Conservation (phyloP, 345 rosid genomes). For the Syzygium oleosum region DNA sequence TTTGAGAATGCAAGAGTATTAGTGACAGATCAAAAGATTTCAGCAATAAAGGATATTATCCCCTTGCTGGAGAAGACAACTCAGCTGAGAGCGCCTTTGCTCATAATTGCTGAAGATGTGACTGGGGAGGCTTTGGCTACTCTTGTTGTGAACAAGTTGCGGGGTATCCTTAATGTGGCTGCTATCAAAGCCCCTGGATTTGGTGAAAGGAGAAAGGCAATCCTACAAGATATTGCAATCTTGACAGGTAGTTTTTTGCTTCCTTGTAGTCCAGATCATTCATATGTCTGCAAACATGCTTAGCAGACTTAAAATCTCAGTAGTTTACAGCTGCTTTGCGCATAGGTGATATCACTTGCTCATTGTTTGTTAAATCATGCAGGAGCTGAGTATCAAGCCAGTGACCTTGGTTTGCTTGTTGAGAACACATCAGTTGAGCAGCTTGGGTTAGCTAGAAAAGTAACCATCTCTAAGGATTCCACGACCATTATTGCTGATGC, state of each 20-base stretch:
- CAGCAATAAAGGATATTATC: constrained; percentile 89
- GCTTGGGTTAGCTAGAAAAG: constrained; percentile 82
- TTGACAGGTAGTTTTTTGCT: constrained; percentile 47
- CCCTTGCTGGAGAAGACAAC: constrained; percentile 91
- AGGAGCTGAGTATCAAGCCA: constrained; percentile 95
- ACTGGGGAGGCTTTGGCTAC: constrained; percentile 96
- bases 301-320: neutral
- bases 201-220: constrained; percentile 95
- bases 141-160: constrained; percentile 88
- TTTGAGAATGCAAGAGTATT: constrained; percentile 94
- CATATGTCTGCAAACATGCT: neutral
- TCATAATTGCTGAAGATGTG: constrained; percentile 93
- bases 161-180: constrained; percentile 85
- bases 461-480: constrained; percentile 69
- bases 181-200: constrained; percentile 96
- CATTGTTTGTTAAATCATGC: neutral
- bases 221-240: constrained; percentile 94
- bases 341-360: neutral
- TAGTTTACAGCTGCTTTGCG: neutral
- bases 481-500: constrained; percentile 91
- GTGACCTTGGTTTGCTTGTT: constrained; percentile 66
- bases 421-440: constrained; percentile 77
- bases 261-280: neutral
- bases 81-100: constrained; percentile 83
- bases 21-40: constrained; percentile 87